Evolutionary conservation across 192 early-diverging fungal genomes (phyloP).

Genomic region (Endogone sp.): DNA sequence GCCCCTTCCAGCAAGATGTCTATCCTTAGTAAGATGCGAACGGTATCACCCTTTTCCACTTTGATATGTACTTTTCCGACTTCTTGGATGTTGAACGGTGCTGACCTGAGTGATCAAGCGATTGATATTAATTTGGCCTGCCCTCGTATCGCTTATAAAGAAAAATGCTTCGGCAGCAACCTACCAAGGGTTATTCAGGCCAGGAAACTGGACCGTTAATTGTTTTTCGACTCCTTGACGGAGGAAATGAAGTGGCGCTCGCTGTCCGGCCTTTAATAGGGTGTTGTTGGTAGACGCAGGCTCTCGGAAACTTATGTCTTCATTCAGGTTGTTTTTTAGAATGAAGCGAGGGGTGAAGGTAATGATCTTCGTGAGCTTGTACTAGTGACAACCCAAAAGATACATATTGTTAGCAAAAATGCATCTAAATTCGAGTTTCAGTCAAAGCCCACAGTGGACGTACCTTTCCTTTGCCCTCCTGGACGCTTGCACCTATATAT

Average conservation of each 20-base stretch:
- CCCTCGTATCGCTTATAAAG: not conserved
- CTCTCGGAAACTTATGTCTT: constrained; percentile 73
- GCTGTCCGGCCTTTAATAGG: constrained; percentile 42
- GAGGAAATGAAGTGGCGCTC: constrained; percentile 66
- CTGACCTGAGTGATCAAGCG: constrained; percentile 42
- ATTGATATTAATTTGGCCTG: too few relatives aligned
- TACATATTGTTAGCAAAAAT: too few relatives aligned
- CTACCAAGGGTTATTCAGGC: constrained; percentile 68
- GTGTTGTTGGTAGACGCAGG: constrained; percentile 49
- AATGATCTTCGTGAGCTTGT: constrained; percentile 81
- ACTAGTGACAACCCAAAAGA: constrained; percentile 20
- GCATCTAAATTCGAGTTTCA: not conserved
- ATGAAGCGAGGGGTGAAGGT: constrained; percentile 90
- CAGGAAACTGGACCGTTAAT: constrained; percentile 63
- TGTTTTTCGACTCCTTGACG: constrained; percentile 58
- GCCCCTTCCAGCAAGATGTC: constrained; percentile 86
- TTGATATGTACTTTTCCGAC: constrained; percentile 85
- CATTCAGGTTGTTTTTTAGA: constrained; percentile 73
- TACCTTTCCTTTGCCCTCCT: constrained; percentile 86
- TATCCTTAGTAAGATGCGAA: constrained; percentile 64
- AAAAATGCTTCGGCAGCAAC: not conserved
- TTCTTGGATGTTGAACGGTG: constrained; percentile 83
- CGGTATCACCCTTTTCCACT: constrained; percentile 54
- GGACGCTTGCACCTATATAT: constrained; percentile 80
- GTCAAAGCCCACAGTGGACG: not conserved